These are phyloP conservation scores for Cercis canadensis DNA, from an alignment of 306 rosid species.

Conservation along the genomic window DNA sequence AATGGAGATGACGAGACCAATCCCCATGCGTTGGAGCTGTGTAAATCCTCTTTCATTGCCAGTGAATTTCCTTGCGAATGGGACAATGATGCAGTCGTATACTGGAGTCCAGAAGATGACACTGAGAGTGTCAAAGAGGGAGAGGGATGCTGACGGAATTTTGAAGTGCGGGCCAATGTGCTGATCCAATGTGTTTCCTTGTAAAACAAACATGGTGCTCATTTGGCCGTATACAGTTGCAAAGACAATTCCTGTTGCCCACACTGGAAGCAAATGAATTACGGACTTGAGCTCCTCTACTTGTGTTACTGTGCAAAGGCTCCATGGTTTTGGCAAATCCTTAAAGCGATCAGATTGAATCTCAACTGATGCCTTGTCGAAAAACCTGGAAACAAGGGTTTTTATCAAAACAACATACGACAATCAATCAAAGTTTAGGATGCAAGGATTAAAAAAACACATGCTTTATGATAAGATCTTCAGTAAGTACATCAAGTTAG, in stretches of 20 bases:
- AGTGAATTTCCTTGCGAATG: constrained; percentile 60
- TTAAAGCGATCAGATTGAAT: constrained; percentile 40
- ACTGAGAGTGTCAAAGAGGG: constrained; percentile 80
- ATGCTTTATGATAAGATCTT: no score
- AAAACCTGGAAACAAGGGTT: constrained; percentile 53
- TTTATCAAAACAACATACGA: background rate
- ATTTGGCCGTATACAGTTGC: constrained; percentile 81
- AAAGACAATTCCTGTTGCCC: constrained; percentile 79
- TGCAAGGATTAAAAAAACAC: no score
- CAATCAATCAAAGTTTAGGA: background rate
- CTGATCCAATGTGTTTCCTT: constrained; percentile 86
- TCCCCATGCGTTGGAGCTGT: constrained; percentile 82
- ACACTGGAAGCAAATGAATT: constrained; percentile 68
- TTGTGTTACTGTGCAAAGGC: constrained; percentile 82
- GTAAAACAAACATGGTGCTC: constrained; percentile 89
- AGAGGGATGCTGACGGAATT: constrained; percentile 86
- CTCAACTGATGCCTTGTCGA: constrained; percentile 81
- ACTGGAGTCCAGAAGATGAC: constrained; percentile 77
- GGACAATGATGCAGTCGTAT: constrained; percentile 68
- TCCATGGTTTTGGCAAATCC: constrained; percentile 62
- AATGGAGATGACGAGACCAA: constrained; percentile 71
- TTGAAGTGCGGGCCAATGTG: constrained; percentile 70
- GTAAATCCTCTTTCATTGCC: constrained; percentile 78
- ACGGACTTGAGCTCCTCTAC: constrained; percentile 84
- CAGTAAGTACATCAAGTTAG: no score